These are phyloP conservation scores for Podosphaera fusca DNA, from an alignment of 2,329 filamentous ascomycete genomes.

Conservation along the genomic window DNA sequence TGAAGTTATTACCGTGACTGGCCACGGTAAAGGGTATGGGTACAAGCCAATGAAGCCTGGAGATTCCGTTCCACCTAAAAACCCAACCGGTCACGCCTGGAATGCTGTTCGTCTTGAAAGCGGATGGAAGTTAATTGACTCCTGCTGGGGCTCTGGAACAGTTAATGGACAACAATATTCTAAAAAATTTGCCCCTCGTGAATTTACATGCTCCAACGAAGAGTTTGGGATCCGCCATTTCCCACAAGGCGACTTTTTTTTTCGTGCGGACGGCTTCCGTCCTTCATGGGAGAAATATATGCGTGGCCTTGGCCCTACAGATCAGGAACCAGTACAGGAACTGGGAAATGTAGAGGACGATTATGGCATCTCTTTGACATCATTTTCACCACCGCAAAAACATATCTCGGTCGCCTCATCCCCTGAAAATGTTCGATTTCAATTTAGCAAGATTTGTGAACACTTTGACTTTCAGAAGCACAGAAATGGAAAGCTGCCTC, in stretches of 20 bases:
- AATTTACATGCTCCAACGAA: conserved; percentile 44
- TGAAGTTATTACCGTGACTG: conserved; percentile 48
- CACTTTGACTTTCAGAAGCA: conserved; percentile 16
- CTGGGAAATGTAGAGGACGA: conserved; percentile 21
- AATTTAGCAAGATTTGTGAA: conserved; percentile 54
- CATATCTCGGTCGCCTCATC: conserved; percentile 33
- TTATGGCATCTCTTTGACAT: conserved; percentile 31
- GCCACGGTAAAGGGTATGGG: conserved; percentile 74
- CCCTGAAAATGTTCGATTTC: conserved; percentile 46
- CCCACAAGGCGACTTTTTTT: conserved; percentile 50
- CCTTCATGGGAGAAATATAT: conserved; percentile 68
- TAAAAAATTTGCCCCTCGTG: conserved; percentile 39
- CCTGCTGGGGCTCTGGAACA: conserved; percentile 78
- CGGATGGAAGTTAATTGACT: conserved; percentile 75
- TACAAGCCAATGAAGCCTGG: conserved; percentile 39
- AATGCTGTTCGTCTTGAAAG: conserved; percentile 80
- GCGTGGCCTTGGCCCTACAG: conserved; percentile 26
- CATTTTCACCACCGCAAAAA: conserved; percentile 35
- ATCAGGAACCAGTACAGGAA: conserved; percentile 23
- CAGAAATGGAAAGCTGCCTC: neutral
- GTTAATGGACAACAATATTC: conserved; percentile 36
- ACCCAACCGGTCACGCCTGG: conserved; percentile 59
- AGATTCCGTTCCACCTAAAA: conserved; percentile 37
- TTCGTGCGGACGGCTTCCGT: conserved; percentile 44
- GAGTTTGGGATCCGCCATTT: conserved; percentile 66